phyloP scores from a whole-genome alignment of 2,329 filamentous ascomycete genomes.

The Beauveria pseudobassiana region DNA sequence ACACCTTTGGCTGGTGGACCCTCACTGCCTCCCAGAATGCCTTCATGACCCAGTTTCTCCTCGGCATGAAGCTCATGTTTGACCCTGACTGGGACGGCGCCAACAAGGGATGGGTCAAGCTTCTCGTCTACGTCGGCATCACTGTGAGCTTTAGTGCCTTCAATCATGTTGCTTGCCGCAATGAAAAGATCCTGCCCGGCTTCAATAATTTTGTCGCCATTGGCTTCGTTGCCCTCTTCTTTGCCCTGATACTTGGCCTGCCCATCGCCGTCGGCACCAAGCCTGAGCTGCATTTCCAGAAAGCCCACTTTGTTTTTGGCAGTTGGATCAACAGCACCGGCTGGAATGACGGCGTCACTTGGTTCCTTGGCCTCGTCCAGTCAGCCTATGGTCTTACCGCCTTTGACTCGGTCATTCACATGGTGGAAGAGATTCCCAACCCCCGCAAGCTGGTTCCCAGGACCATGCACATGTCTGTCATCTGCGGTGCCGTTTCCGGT shows the following conservation, averaged over 20 bases:
- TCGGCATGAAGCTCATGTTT: conserved; percentile 50
- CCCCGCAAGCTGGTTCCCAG: conserved; percentile 43
- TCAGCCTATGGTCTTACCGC: conserved; percentile 49
- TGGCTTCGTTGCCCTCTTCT: conserved; percentile 43
- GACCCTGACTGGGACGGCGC: conserved; percentile 37
- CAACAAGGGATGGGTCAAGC: conserved; percentile 43
- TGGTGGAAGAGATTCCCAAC: conserved; percentile 49
- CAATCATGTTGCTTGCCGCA: conserved; percentile 44
- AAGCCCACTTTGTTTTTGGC: conserved; percentile 44
- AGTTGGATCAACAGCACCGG: conserved; percentile 37
- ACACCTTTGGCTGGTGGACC: conserved; percentile 53
- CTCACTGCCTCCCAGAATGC: conserved; percentile 47
- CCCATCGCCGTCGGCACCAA: conserved; percentile 44
- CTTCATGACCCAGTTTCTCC: conserved; percentile 50
- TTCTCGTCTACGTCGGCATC: conserved; percentile 46
- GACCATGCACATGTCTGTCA: conserved; percentile 45
- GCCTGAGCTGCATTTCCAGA: conserved; percentile 36
- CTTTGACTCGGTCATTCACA: conserved; percentile 52
- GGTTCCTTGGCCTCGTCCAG: conserved; percentile 51
- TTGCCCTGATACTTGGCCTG: conserved; percentile 42
- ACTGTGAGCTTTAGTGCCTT: conserved; percentile 39
- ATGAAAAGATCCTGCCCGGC: conserved; percentile 30
- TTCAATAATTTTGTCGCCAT: conserved; percentile 51
- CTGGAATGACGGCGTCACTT: conserved; percentile 49
- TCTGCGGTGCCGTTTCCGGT: conserved; percentile 40